Evolutionary conservation across 1,139 yeast genomes (phyloP).

Genomic region (Lodderomyces elongisporus): DNA sequence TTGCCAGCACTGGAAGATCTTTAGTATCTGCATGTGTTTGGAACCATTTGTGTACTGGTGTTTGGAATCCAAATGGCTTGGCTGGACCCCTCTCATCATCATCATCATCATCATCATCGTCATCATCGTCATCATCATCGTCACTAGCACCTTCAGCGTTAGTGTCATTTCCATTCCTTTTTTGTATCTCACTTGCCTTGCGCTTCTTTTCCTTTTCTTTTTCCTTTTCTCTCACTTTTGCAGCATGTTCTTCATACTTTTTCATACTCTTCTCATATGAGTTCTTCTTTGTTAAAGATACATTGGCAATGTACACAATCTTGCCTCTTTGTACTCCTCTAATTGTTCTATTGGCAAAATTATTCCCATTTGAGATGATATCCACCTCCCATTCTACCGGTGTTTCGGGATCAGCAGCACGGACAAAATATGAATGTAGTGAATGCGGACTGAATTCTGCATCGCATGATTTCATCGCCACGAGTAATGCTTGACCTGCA

Average conservation of each 20-base stretch:
- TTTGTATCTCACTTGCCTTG: no score
- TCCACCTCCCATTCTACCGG: conserved; percentile 33
- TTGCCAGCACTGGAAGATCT: conserved; percentile 16
- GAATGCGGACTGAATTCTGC: conserved; percentile 34
- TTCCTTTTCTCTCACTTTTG: conserved; percentile 12
- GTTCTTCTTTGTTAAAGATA: conserved; percentile 45
- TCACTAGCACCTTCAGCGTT: no score
- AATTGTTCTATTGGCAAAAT: conserved; percentile 54
- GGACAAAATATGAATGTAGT: conserved; percentile 30
- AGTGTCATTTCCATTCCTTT: neutral
- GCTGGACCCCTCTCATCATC: conserved; percentile 19
- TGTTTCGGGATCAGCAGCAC: conserved; percentile 18
- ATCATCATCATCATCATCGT: conserved; percentile 22
- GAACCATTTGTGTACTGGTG: conserved; percentile 32
- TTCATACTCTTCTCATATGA: conserved; percentile 19
- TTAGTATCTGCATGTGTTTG: conserved; percentile 16
- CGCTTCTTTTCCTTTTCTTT: conserved; percentile 10
- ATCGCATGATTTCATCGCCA: conserved; percentile 25
- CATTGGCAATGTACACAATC: conserved; percentile 47
- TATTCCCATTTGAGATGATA: conserved; percentile 49
- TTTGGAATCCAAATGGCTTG: conserved; percentile 37
- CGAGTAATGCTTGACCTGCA: conserved; percentile 34
- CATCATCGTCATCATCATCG: conserved; percentile 25
- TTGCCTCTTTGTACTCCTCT: conserved; percentile 50
- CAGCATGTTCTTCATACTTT: conserved; percentile 23